A percentile compares a stretch with the other conserved stretches of the same genome.
These are phyloP conservation scores for Helicocarpus griseus DNA, from an alignment of 2,329 filamentous ascomycete genomes.

Conservation along the genomic window DNA sequence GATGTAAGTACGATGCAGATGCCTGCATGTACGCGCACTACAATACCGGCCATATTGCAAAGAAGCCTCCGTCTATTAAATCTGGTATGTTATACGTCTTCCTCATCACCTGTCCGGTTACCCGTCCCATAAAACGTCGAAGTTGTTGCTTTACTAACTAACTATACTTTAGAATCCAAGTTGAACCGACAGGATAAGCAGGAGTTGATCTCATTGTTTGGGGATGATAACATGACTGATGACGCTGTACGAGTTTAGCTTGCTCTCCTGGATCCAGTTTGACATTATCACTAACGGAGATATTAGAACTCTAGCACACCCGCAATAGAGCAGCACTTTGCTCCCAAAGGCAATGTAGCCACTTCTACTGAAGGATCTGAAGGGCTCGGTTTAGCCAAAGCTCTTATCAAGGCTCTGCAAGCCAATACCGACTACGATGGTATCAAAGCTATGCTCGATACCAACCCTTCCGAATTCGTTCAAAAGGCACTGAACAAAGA, in stretches of 20 bases:
- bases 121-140: background rate
- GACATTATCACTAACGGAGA: too few species aligned
- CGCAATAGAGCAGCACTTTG: background rate
- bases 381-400: background rate
- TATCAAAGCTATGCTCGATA: slow-evolving; percentile 6
- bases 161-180: background rate
- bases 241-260: background rate
- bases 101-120: background rate
- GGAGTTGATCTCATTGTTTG: slow-evolving; percentile 1
- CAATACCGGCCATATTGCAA: slow-evolving; percentile 17
- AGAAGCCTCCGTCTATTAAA: slow-evolving; percentile 7
- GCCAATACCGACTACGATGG: background rate
- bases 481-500: slow-evolving; percentile 3
- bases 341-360: background rate
- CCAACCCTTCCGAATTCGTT: background rate
- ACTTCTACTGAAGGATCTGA: background rate
- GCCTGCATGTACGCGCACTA: slow-evolving; percentile 23
- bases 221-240: background rate
- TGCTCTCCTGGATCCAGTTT: too few species aligned
- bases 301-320: background rate
- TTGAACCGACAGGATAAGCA: background rate
- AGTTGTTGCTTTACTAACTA: background rate
- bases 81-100: slow-evolving; percentile 3
- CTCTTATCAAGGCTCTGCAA: slow-evolving; percentile 7
- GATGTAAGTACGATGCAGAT: slow-evolving; percentile 17